Conservation (phyloP, 2,329 filamentous ascomycete species). For the Dothideomycetes sp. region DNA sequence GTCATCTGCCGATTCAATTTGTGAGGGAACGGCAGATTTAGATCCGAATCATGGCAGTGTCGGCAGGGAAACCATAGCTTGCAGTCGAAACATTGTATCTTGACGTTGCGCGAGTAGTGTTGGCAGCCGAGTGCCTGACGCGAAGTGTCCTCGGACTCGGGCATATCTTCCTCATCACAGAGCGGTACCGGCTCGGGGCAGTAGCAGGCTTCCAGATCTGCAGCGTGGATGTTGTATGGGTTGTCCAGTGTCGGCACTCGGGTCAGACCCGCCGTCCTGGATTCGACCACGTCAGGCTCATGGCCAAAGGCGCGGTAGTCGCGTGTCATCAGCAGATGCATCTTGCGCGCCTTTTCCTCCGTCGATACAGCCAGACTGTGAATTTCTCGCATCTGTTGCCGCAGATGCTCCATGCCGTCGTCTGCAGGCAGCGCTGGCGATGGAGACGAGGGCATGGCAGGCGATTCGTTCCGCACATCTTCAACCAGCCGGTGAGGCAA, state of each 20-base stretch:
- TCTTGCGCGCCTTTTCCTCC: constrained; percentile 37
- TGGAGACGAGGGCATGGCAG: constrained; percentile 1
- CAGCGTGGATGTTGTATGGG: constrained; percentile 22
- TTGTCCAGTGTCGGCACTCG: constrained; percentile 12
- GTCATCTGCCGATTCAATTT: constrained; percentile 70
- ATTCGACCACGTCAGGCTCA: neutral
- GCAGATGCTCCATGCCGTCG: constrained; percentile 38
- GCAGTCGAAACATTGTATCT: constrained; percentile 85
- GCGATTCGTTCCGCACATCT: too few species aligned
- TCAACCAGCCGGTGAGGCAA: too few species aligned
- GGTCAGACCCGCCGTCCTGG: neutral
- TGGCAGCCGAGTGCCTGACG: constrained; percentile 60
- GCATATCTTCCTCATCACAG: constrained; percentile 25
- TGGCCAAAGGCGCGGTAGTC: constrained; percentile 24
- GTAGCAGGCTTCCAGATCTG: constrained; percentile 22
- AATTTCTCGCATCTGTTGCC: constrained; percentile 37
- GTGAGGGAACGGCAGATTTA: constrained; percentile 38
- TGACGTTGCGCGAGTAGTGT: constrained; percentile 93
- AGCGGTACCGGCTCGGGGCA: constrained; percentile 18
- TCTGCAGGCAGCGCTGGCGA: constrained; percentile 30
- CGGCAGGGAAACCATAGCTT: constrained; percentile 89
- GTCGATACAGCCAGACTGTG: constrained; percentile 30
- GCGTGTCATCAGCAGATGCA: constrained; percentile 39
- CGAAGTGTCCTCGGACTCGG: constrained; percentile 33
- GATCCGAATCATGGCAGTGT: constrained; percentile 90